These are phyloP conservation scores for Prunus yedoensis DNA, from an alignment of 331 rosid genomes.

Conservation along the genomic window DNA sequence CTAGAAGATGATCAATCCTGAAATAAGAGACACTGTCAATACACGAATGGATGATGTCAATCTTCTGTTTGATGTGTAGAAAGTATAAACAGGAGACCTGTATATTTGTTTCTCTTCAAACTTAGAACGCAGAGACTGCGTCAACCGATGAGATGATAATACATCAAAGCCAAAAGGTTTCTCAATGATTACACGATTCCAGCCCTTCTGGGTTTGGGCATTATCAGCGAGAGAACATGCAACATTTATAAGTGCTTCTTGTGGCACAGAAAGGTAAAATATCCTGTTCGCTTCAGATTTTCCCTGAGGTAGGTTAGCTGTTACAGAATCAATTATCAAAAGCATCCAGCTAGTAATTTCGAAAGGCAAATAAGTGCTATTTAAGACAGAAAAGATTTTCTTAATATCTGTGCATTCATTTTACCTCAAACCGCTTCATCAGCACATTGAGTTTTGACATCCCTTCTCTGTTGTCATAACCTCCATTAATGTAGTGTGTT, in stretches of 20 bases:
- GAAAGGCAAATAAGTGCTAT: conserved; percentile 19
- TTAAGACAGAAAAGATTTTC: not conserved
- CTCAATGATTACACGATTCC: conserved; percentile 91
- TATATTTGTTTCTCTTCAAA: conserved; percentile 82
- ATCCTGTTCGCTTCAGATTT: conserved; percentile 72
- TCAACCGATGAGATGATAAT: conserved; percentile 66
- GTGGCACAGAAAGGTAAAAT: conserved; percentile 96
- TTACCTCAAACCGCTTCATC: conserved; percentile 88
- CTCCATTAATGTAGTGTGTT: conserved; percentile 77
- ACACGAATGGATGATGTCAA: not conserved
- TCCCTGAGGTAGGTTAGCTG: conserved; percentile 68
- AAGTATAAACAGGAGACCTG: conserved; percentile 49
- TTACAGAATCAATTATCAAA: conserved; percentile 38
- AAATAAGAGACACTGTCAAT: conserved; percentile 24
- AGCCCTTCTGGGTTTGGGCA: conserved; percentile 83
- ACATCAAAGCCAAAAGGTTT: conserved; percentile 88
- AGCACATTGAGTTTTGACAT: conserved; percentile 65
- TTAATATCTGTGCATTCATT: conserved; percentile 1
- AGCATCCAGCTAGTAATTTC: conserved; percentile 24
- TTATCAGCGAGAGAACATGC: conserved; percentile 60
- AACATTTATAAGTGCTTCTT: conserved; percentile 84
- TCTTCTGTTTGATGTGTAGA: conserved; percentile 6
- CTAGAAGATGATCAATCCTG: conserved; percentile 96
- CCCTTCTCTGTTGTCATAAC: conserved; percentile 66
- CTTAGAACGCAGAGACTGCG: conserved; percentile 77